These are phyloP conservation scores for Gautieria morchelliformis DNA, from an alignment of 768 basidiomycete species.

Conservation along the genomic window DNA sequence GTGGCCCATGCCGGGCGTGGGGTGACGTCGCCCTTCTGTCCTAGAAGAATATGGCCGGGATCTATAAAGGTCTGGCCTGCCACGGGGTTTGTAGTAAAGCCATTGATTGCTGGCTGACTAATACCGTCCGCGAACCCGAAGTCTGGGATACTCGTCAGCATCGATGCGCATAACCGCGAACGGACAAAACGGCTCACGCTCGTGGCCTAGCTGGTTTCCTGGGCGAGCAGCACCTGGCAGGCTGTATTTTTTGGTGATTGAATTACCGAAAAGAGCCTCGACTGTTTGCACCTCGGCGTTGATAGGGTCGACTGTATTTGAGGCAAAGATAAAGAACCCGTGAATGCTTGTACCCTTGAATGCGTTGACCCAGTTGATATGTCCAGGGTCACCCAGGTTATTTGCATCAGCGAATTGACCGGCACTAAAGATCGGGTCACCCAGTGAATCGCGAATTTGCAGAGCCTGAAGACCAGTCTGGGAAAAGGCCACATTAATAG, in stretches of 20 bases:
- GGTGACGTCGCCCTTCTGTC: constrained; percentile 12
- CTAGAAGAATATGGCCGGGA: constrained; percentile 21
- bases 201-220: constrained; percentile 17
- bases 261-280: constrained; percentile 29
- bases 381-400: constrained; percentile 29
- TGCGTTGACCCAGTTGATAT: constrained; percentile 34
- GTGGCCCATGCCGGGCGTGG: constrained; percentile 24
- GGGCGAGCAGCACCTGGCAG: constrained; percentile 28
- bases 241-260: constrained; percentile 29
- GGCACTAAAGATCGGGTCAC: constrained; percentile 25
- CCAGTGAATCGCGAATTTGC: constrained; percentile 30
- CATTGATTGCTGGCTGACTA: constrained; percentile 23
- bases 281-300: constrained; percentile 13
- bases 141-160: background rate
- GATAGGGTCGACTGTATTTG: constrained; percentile 30
- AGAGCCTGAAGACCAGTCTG: constrained; percentile 36
- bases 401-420: constrained; percentile 34
- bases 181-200: constrained; percentile 12
- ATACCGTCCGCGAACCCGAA: constrained; percentile 24
- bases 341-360: constrained; percentile 37
- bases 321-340: constrained; percentile 41
- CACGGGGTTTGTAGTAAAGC: constrained; percentile 16
- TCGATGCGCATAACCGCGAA: background rate
- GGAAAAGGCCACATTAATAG: constrained; percentile 47
- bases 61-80: constrained; percentile 18